Evolutionary conservation across 768 basidiomycete species (phyloP).

Genomic region (Tylopilus sp.): DNA sequence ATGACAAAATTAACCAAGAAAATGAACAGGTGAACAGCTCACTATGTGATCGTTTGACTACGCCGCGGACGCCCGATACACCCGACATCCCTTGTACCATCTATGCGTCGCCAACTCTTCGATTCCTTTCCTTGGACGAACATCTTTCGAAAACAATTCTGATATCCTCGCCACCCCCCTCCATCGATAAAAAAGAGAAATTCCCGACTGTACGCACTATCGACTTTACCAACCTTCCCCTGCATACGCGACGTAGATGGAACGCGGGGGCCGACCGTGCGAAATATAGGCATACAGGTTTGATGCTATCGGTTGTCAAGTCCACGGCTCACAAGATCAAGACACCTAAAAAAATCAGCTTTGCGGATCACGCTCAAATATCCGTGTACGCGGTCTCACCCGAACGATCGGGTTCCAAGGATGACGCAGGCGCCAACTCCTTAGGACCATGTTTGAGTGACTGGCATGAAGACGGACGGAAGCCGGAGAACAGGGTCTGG

Average conservation of each 20-base stretch:
- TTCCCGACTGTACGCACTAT: slow-evolving; percentile 17
- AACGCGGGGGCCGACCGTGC: not conserved
- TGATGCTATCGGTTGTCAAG: slow-evolving; percentile 7
- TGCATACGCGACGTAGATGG: slow-evolving; percentile 10
- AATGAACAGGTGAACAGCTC: not conserved
- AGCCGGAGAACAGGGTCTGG: not conserved
- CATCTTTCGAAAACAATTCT: not conserved
- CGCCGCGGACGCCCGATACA: slow-evolving; percentile 2
- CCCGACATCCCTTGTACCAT: slow-evolving; percentile 5
- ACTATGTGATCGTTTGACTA: not conserved
- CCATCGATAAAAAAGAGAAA: not conserved
- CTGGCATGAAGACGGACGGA: not conserved
- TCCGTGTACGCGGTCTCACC: slow-evolving; percentile 18
- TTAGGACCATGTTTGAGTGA: not conserved
- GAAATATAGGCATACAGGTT: not conserved
- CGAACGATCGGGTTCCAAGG: not conserved
- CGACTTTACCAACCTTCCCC: slow-evolving; percentile 26
- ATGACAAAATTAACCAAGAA: not conserved
- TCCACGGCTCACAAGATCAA: slow-evolving; percentile 10
- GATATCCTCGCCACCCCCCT: not conserved
- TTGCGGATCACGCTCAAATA: slow-evolving; percentile 23
- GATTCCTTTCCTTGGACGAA: not conserved
- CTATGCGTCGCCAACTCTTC: not conserved
- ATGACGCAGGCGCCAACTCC: not conserved
- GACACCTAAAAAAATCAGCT: slow-evolving; percentile 25